Evolutionary conservation across 306 rosid species (phyloP).

Genomic region (Castanospermum australe): DNA sequence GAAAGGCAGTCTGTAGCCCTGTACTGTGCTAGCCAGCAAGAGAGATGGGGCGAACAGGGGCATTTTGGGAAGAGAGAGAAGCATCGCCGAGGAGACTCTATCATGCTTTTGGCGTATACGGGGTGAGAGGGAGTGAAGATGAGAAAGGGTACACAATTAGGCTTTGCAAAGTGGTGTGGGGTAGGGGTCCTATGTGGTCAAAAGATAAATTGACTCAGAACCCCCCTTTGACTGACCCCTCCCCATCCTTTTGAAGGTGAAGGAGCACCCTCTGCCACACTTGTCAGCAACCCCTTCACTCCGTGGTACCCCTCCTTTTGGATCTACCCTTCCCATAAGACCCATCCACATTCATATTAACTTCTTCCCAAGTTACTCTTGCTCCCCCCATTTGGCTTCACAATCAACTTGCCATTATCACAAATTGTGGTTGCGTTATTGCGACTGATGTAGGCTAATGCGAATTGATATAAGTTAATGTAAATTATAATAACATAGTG

Average conservation of each 20-base stretch:
- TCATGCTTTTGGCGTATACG: conserved; percentile 43
- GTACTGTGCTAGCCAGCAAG: conserved; percentile 19
- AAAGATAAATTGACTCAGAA: conserved; percentile 43
- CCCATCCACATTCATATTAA: background rate
- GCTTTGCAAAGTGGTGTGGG: conserved; percentile 31
- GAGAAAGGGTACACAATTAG: background rate
- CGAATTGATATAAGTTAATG: too few species aligned
- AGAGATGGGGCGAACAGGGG: conserved; percentile 37
- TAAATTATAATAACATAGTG: too few species aligned
- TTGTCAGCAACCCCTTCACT: conserved; percentile 34
- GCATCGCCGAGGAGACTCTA: conserved; percentile 35
- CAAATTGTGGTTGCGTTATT: too few species aligned
- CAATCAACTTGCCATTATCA: background rate
- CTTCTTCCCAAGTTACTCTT: background rate
- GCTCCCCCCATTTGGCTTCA: background rate
- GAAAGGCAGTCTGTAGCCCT: conserved; percentile 39
- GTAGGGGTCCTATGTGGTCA: conserved; percentile 45
- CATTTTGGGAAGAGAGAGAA: conserved; percentile 17
- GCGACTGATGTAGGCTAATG: too few species aligned
- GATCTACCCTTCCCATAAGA: conserved; percentile 4
- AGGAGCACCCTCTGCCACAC: conserved; percentile 34
- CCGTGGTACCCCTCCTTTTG: conserved; percentile 26
- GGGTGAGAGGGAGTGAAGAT: background rate
- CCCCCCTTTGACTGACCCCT: conserved; percentile 40
- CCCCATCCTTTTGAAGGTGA: too few species aligned